These are phyloP conservation scores for Castanea sativa DNA, from an alignment of 306 rosid species.

Conservation along the genomic window DNA sequence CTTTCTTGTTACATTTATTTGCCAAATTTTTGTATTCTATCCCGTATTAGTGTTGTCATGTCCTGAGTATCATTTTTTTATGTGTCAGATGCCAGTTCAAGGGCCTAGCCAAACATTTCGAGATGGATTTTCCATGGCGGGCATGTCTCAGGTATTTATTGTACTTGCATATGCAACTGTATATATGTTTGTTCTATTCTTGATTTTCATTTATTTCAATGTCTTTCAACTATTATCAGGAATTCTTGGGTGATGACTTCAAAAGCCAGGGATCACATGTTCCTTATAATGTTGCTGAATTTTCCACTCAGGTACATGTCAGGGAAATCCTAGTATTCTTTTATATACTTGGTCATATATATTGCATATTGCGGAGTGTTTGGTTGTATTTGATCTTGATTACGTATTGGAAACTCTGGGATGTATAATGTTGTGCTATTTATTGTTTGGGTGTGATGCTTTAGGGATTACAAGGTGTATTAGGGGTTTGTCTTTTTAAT, in stretches of 20 bases:
- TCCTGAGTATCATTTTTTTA: slow-evolving; percentile 30
- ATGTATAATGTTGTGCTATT: neutral
- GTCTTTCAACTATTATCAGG: slow-evolving; percentile 40
- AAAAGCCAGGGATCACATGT: slow-evolving; percentile 99
- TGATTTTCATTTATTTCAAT: slow-evolving; percentile 10
- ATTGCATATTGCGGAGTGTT: neutral
- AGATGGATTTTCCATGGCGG: slow-evolving; percentile 88
- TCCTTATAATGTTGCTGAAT: slow-evolving; percentile 90
- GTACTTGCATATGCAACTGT: neutral
- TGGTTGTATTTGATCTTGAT: neutral
- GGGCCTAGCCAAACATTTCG: slow-evolving; percentile 80
- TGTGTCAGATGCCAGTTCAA: slow-evolving; percentile 78
- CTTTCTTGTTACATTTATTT: neutral
- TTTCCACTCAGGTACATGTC: slow-evolving; percentile 77
- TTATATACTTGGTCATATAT: neutral
- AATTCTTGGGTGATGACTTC: slow-evolving; percentile 97
- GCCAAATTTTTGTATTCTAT: neutral
- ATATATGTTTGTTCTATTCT: slow-evolving; percentile 24
- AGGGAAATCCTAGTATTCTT: neutral
- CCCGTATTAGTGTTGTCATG: neutral
- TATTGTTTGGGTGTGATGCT: neutral
- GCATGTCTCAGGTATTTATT: slow-evolving; percentile 84
- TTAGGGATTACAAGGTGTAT: neutral
- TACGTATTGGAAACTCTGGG: neutral
- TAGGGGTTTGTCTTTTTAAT: neutral